These are phyloP conservation scores for Blastobotrys arbuscula DNA, from an alignment of 1,139 yeast species.

Conservation along the genomic window DNA sequence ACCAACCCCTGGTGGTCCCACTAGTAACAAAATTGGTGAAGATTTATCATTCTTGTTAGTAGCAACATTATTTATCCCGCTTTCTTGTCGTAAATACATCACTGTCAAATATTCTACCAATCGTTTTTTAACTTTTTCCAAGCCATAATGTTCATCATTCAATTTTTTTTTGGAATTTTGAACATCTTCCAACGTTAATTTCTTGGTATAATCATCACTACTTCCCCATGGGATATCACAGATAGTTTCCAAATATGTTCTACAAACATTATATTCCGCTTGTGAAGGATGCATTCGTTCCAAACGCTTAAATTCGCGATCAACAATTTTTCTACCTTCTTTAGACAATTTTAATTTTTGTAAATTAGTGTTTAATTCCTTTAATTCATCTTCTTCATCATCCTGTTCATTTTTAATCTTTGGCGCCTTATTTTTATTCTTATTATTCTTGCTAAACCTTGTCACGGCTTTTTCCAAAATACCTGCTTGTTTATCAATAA, in stretches of 20 bases:
- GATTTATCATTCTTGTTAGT: slow-evolving; percentile 37
- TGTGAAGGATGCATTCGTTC: slow-evolving; percentile 59
- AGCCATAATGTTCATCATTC: slow-evolving; percentile 80
- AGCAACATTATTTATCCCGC: slow-evolving; percentile 5
- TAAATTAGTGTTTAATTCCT: slow-evolving; percentile 29
- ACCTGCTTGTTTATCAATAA: slow-evolving; percentile 20
- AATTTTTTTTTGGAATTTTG: slow-evolving; percentile 52
- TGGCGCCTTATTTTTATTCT: slow-evolving; percentile 24
- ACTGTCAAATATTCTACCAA: slow-evolving; percentile 79
- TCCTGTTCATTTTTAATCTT: slow-evolving; percentile 30
- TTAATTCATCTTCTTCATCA: slow-evolving; percentile 32
- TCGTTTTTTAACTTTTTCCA: slow-evolving; percentile 74
- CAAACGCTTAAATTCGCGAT: slow-evolving; percentile 60
- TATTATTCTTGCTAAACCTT: slow-evolving; percentile 3
- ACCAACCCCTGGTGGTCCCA: slow-evolving; percentile 97
- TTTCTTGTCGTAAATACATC: slow-evolving; percentile 48
- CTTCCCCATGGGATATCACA: slow-evolving; percentile 51
- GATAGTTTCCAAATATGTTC: slow-evolving; percentile 66
- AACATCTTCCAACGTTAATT: slow-evolving; percentile 42
- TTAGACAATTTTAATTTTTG: slow-evolving; percentile 26
- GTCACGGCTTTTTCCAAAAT: slow-evolving; percentile 14
- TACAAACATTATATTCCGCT: slow-evolving; percentile 67
- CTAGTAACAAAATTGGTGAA: slow-evolving; percentile 72
- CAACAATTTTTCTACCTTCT: slow-evolving; percentile 43
- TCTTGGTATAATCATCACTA: slow-evolving; percentile 27